Evolutionary conservation across 2,329 filamentous ascomycete genomes (phyloP).

Genomic region (Penicillium rolfsii): DNA sequence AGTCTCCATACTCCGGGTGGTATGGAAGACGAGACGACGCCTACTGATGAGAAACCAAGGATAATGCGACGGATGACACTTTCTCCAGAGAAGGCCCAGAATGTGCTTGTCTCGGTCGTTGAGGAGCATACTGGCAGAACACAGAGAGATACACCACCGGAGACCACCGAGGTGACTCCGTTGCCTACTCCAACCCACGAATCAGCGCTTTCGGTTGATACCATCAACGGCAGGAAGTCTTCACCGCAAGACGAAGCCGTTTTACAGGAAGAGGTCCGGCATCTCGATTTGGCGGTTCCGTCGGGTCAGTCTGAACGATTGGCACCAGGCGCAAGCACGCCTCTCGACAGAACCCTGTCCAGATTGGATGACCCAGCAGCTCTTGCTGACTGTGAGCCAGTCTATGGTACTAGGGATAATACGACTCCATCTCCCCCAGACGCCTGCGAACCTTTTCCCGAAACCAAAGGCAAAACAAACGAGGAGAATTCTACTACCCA

Average conservation of each 20-base stretch:
- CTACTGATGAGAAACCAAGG: conserved; percentile 36
- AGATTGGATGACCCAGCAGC: conserved; percentile 10
- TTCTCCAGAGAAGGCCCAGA: conserved; percentile 64
- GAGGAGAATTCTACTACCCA: conserved; percentile 16
- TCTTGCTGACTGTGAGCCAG: conserved; percentile 9
- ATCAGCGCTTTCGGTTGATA: conserved; percentile 23
- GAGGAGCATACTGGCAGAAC: conserved; percentile 60
- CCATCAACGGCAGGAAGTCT: conserved; percentile 21
- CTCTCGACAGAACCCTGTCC: conserved; percentile 15
- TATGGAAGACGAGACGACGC: conserved; percentile 33
- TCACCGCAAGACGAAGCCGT: conserved; percentile 31
- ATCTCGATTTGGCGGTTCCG: conserved; percentile 62
- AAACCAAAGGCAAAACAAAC: conserved; percentile 19
- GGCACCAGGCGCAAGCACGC: conserved; percentile 14
- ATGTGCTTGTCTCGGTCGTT: conserved; percentile 67
- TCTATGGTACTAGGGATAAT: conserved; percentile 9
- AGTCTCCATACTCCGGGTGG: conserved; percentile 53
- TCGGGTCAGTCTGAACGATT: conserved; percentile 31
- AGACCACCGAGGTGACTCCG: conserved; percentile 18
- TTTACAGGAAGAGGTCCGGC: conserved; percentile 59
- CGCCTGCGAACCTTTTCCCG: not conserved
- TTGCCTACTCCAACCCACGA: conserved; percentile 29
- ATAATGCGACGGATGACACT: conserved; percentile 50
- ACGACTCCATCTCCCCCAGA: conserved; percentile 20
- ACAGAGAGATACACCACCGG: conserved; percentile 27